Base-by-base conservation (phyloP, 768 basidiomycete genomes). In the Leccinum uliginosum region DNA sequence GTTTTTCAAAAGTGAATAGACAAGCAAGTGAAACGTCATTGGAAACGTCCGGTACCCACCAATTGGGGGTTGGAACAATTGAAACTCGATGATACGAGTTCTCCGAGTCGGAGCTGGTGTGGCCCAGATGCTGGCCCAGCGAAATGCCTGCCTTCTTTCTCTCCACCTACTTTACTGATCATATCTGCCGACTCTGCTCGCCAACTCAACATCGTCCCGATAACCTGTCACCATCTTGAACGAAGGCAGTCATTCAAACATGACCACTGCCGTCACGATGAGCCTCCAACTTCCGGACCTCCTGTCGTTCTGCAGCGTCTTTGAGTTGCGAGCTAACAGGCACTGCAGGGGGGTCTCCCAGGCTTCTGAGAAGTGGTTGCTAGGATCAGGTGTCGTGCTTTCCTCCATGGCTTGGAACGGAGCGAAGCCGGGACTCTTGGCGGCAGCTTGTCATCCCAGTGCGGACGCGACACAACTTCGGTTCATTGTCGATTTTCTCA, bases 401-500 rank as follows among this genome's bases (percentile, higher is more conserved):
- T 49, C 58, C 30, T 60, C 65, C 21, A 58, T 59, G 60, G 19
- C 58, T 1, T 71, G 70, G 70, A 50, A 55, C 10, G 61, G 49
- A 27, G 65, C 71, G 48, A 80, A 78, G 57, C 65, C 74, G 5
- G 84, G 83, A 1, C 70, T 88, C 23, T 74, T 85, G 27, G 83
- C 82, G 1, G 75, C 83, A 2, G 74, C 85, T 2, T 84, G 83
- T 62, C 80, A 82, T 61, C 85, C 86, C 8, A 77, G 71, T 2
- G 81, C 79, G 60, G 85, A 86, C 62, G 69, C 73, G 8, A 71
- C 82, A 0, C 86, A 87, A 65, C 70, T 88, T 23, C 71, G 75
- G 30, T 71, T 83, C 34, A 69, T 81, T 50, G 74, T 78, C 30
- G 81, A 85, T 58, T 76, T 85, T 47, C 62, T 81, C 54, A 75